A percentile compares a stretch with the other conserved stretches of the same genome.
phyloP scores from a whole-genome alignment of 192 early-diverging fungal species.

The Coemansia sp. region DNA sequence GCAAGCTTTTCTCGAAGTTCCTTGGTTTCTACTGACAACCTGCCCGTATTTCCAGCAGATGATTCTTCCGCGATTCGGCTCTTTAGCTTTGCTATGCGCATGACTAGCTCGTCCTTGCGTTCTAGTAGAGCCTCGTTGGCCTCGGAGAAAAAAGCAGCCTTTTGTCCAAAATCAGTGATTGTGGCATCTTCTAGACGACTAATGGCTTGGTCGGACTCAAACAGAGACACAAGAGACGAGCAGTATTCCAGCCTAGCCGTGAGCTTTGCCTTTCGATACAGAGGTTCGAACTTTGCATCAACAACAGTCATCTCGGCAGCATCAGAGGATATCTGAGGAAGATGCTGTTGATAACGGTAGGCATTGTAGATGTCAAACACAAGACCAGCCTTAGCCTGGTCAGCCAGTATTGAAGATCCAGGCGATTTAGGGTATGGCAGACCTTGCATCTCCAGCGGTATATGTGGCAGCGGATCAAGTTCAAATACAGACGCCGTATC shows the following conservation, averaged over 20 bases:
- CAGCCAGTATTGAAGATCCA: conserved; percentile 15
- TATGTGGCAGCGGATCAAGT: conserved; percentile 32
- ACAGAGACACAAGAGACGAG: conserved; percentile 30
- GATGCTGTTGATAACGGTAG: conserved; percentile 28
- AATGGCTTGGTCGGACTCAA: conserved; percentile 44
- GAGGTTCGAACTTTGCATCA: conserved; percentile 29
- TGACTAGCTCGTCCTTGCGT: conserved; percentile 34
- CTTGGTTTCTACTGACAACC: conserved; percentile 24
- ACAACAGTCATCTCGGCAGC: conserved; percentile 11
- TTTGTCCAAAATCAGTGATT: conserved; percentile 14
- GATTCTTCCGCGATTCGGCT: conserved; percentile 28
- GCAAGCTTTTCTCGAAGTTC: conserved; percentile 22
- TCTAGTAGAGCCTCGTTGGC: conserved; percentile 20
- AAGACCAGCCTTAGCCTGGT: conserved; percentile 45
- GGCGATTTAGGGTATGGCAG: not conserved
- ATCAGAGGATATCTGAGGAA: conserved; percentile 11
- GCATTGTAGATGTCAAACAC: conserved; percentile 28
- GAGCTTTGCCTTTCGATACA: conserved; percentile 42
- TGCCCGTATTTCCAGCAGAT: conserved; percentile 18
- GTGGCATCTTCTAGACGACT: conserved; percentile 18
- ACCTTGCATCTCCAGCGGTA: not conserved
- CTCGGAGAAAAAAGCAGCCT: conserved; percentile 26
- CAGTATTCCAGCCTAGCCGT: conserved; percentile 48
- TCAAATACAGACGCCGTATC: conserved; percentile 7
- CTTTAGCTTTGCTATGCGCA: conserved; percentile 34